Evolutionary conservation across 441 rosid species (phyloP).

Genomic region (Brassica balearica): DNA sequence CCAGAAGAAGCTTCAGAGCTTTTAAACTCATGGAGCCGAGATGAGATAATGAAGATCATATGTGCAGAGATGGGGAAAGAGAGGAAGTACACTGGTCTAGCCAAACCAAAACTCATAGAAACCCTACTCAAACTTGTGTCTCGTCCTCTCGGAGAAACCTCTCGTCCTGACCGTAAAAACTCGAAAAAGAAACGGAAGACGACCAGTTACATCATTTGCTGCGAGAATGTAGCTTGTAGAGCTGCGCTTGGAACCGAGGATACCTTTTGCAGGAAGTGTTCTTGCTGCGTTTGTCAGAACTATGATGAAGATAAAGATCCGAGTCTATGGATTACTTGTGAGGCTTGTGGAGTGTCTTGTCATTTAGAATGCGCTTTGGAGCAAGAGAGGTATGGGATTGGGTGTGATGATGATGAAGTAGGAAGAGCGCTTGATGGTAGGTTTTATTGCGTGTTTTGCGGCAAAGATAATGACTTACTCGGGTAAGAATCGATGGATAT

Average conservation of each 20-base stretch:
- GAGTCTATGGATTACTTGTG: constrained; percentile 89
- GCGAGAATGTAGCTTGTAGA: constrained; percentile 91
- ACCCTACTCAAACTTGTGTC: constrained; percentile 80
- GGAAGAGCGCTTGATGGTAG: constrained; percentile 69
- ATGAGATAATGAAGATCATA: constrained; percentile 90
- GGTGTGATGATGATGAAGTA: constrained; percentile 45
- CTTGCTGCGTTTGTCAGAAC: constrained; percentile 83
- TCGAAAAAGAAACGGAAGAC: constrained; percentile 66
- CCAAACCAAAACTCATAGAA: constrained; percentile 91
- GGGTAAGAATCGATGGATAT: constrained; percentile 53
- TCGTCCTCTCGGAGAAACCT: constrained; percentile 46
- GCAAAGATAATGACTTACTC: constrained; percentile 85
- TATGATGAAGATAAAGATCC: constrained; percentile 98
- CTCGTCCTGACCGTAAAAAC: constrained; percentile 43
- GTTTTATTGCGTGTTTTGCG: constrained; percentile 76
- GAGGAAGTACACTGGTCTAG: constrained; percentile 95
- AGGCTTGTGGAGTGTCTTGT: constrained; percentile 87
- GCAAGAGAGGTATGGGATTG: constrained; percentile 71
- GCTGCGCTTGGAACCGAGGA: constrained; percentile 70
- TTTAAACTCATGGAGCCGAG: constrained; percentile 93
- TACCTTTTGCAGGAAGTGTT: constrained; percentile 86
- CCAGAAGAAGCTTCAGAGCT: constrained; percentile 69
- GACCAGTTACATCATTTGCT: constrained; percentile 53
- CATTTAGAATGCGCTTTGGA: constrained; percentile 92
- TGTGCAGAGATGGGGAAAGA: constrained; percentile 99